These are phyloP conservation scores for Apiospora sp. DNA, from an alignment of 2,329 filamentous ascomycete species.

Conservation along the genomic window DNA sequence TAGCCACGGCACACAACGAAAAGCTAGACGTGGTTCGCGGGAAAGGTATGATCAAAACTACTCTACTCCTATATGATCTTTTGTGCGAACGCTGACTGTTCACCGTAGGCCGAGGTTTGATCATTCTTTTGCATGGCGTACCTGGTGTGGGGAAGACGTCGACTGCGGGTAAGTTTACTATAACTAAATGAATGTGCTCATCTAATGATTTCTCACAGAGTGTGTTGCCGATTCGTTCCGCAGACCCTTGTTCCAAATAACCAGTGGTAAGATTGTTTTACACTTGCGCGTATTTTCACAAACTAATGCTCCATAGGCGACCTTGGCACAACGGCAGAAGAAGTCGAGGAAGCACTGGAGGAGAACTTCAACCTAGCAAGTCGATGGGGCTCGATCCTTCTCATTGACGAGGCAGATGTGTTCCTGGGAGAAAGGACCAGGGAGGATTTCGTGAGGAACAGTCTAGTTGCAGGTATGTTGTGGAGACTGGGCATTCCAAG, in stretches of 20 bases:
- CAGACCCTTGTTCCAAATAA: neutral
- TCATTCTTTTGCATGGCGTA: slow-evolving; percentile 7
- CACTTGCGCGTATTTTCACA: too few species aligned
- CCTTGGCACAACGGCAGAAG: slow-evolving; percentile 14
- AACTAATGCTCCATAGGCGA: slow-evolving; percentile 18
- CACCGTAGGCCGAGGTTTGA: neutral
- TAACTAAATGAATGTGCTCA: neutral
- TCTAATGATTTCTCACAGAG: neutral
- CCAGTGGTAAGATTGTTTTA: neutral
- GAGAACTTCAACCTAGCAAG: slow-evolving; percentile 1
- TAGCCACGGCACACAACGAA: neutral
- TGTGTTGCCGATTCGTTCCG: slow-evolving; percentile 3
- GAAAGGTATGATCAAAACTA: too few species aligned
- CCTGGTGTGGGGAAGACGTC: slow-evolving; percentile 1
- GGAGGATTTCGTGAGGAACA: neutral
- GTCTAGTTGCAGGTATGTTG: slow-evolving; percentile 2
- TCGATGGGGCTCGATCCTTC: slow-evolving; percentile 23
- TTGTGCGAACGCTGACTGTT: neutral
- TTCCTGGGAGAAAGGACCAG: slow-evolving; percentile 4
- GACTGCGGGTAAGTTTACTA: neutral
- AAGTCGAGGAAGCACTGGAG: neutral
- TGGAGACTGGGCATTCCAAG: neutral
- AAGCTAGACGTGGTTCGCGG: neutral
- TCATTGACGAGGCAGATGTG: slow-evolving; percentile 12
- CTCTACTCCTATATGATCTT: too few species aligned